A percentile compares a stretch with the other conserved stretches of the same genome.
Evolutionary conservation across 192 early-diverging fungal genomes (phyloP).

Genomic region (Ambispora gerdemannii): DNA sequence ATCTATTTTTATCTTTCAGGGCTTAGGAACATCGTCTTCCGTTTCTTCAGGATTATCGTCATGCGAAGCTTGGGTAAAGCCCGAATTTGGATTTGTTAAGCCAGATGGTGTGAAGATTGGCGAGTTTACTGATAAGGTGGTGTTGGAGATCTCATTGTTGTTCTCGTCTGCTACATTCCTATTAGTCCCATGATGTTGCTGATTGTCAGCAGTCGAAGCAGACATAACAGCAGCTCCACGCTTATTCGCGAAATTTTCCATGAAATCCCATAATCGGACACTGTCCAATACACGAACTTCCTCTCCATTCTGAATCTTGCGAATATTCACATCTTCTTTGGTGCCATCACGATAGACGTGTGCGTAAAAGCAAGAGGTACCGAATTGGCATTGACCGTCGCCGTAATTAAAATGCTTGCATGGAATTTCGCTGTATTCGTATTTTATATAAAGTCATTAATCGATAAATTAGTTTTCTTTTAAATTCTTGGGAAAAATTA

Average conservation of each 20-base stretch:
- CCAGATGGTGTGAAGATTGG: conserved; percentile 10
- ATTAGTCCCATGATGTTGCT: background rate
- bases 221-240: background rate
- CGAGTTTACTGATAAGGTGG: background rate
- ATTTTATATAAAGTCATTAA: background rate
- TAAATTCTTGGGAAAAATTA: background rate
- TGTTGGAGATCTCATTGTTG: no score
- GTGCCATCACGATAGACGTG: conserved; percentile 31
- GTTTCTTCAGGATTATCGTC: no score
- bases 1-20: no score
- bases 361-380: conserved; percentile 33
- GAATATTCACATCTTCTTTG: conserved; percentile 21
- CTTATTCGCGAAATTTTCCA: conserved; percentile 22
- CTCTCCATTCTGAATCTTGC: conserved; percentile 26
- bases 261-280: conserved; percentile 32
- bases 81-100: no score
- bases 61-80: no score
- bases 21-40: no score
- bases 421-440: conserved; percentile 19
- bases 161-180: background rate
- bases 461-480: background rate
- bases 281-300: conserved; percentile 26
- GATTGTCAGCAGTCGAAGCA: background rate
- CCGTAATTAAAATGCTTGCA: conserved; percentile 33
- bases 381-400: conserved; percentile 32